Conservation (phyloP, 768 basidiomycete species). For the Termitomyces sp. region DNA sequence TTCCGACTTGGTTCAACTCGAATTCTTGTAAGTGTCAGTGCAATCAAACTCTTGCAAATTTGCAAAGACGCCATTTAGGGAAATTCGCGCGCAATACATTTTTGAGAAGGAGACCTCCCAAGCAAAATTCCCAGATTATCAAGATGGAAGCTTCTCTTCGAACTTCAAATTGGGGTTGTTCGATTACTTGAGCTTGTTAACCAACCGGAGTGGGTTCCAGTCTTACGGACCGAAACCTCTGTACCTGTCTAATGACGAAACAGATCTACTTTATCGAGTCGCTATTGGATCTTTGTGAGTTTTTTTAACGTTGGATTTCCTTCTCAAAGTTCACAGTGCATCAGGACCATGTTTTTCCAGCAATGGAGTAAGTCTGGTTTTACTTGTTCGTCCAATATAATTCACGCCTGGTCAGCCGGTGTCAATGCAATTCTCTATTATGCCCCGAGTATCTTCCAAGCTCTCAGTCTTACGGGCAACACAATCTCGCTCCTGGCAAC, state of each 20-base stretch:
- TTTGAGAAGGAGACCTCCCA: conserved; percentile 65
- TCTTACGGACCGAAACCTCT: not conserved
- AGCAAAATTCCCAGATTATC: conserved; percentile 54
- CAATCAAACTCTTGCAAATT: not conserved
- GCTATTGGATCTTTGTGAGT: conserved; percentile 53
- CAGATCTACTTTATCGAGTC: conserved; percentile 59
- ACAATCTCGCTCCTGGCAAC: conserved; percentile 47
- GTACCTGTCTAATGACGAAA: not conserved
- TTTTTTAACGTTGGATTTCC: not conserved
- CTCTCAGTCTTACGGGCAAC: conserved; percentile 57
- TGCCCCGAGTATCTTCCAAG: conserved; percentile 63
- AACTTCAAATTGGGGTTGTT: conserved; percentile 57
- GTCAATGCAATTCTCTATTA: conserved; percentile 76
- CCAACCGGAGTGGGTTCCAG: conserved; percentile 33
- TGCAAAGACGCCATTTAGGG: conserved; percentile 27
- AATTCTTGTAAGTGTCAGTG: conserved; percentile 50
- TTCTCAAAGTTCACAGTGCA: not conserved
- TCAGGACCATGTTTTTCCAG: conserved; percentile 72
- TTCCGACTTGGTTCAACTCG: conserved; percentile 64
- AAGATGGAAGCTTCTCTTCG: conserved; percentile 54
- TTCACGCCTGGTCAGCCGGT: conserved; percentile 32
- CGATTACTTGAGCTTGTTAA: conserved; percentile 59
- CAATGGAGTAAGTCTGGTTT: conserved; percentile 54
- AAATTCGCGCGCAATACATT: conserved; percentile 69
- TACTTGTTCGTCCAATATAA: not conserved